These are phyloP conservation scores for Mycosphaerella sp. DNA, from an alignment of 2,329 filamentous ascomycete species.

Conservation along the genomic window DNA sequence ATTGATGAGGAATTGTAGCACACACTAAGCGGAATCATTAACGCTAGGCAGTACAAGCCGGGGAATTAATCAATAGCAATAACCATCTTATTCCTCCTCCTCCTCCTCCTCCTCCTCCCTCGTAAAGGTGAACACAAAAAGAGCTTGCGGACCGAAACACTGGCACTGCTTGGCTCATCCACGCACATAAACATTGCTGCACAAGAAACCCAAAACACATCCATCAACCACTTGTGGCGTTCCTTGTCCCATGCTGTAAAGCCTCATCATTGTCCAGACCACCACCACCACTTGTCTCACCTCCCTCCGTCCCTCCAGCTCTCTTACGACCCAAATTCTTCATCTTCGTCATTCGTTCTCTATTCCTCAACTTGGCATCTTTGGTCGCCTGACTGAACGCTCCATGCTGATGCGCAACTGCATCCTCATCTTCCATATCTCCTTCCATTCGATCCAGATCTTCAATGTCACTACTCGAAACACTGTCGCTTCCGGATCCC, in stretches of 20 bases:
- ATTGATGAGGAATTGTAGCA: too few relatives aligned
- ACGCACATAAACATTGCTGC: too few relatives aligned
- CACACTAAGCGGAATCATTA: too few relatives aligned
- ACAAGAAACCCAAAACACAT: too few relatives aligned
- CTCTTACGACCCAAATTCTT: constrained; percentile 10
- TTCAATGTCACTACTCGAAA: constrained; percentile 53
- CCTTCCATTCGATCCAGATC: constrained; percentile 44
- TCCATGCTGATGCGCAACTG: constrained; percentile 16
- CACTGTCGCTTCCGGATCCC: constrained; percentile 39
- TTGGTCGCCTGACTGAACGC: constrained; percentile 18
- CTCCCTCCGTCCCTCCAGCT: background rate
- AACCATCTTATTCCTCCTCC: too few relatives aligned
- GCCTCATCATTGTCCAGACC: constrained; percentile 2
- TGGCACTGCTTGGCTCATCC: too few relatives aligned
- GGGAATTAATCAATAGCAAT: too few relatives aligned
- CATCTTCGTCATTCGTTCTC: constrained; percentile 17
- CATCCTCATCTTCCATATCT: constrained; percentile 15
- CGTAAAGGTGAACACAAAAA: too few relatives aligned
- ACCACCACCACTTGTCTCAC: background rate
- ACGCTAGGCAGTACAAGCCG: too few relatives aligned
- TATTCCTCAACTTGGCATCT: constrained; percentile 24
- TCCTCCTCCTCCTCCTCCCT: too few relatives aligned
- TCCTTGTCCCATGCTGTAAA: background rate
- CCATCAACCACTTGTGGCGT: too few relatives aligned
- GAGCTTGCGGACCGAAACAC: too few relatives aligned